Base-by-base conservation (phyloP, 2,329 filamentous ascomycete genomes). In the Fusarium sp. region DNA sequence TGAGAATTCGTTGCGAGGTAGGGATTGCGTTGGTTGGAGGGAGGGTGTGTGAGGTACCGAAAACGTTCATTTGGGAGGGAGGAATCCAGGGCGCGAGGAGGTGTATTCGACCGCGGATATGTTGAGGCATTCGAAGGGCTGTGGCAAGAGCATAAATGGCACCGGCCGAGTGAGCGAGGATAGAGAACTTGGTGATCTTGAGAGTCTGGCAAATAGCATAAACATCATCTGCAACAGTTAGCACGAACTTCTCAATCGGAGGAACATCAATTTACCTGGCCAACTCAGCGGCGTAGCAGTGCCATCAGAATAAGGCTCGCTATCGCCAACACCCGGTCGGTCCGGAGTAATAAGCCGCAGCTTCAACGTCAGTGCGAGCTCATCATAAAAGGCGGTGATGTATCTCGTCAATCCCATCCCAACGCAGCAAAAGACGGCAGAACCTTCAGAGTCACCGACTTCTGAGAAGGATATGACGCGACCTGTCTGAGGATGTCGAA, bases 91-190 rank as follows among this genome's bases (percentile, higher is more conserved):
- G 96, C 2, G 96, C 96, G 14, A 99, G 88, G 6, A 99, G 89
- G 82, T 99, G 96, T 63, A 99, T 96, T 60, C 94, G 92, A 26
- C 96, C 96, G 11, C 95, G 92, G 70, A 99, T 97, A 79, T 98
- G 94, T 78, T 98, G 95, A 8, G 96, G 96, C 90, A 99, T 97
- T 50, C 96, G 93, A 50, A 99, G 87, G 0, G 96, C 96, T 1
- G 96, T 98, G 0, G 96, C 96, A 24, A 99, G 89, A 5, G 96
- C 96, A 80, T 99, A 99, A 59, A 99, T 97, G n/a, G 96, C 96
- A 22, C 96, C 96, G 2, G 96, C 96, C 2, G 96, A 98, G 82
- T 99, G 96, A 5, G 96, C 96, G 4, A 99, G 88, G 26, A 99
- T 93, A 12, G 96, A 98, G 80, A 99, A 99, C 76, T 98, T 97